phyloP scores from a whole-genome alignment of 1,284 basidiomycete genomes.

The Trichosporon sp. region DNA sequence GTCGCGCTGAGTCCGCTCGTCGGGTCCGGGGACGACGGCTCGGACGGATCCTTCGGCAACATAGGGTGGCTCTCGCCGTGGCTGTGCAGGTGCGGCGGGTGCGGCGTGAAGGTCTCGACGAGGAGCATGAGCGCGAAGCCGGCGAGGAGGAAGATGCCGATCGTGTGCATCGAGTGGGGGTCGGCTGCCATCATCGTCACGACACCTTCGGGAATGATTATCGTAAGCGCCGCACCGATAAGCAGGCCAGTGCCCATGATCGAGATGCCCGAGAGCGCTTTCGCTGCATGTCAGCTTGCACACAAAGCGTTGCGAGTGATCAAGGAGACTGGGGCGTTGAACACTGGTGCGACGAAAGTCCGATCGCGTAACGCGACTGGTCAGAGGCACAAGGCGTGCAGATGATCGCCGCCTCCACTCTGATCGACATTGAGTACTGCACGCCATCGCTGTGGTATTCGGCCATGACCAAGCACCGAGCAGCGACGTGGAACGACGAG shows the following conservation, averaged over 20 bases:
- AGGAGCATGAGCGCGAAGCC: conserved; percentile 86
- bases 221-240: conserved; percentile 81
- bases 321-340: neutral
- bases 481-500: too few relatives aligned
- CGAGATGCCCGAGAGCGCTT: conserved; percentile 65
- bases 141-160: conserved; percentile 72
- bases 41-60: conserved; percentile 27
- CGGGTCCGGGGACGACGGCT: conserved; percentile 28
- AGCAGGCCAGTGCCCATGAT: conserved; percentile 79
- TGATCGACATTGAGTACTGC: neutral
- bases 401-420: conserved; percentile 2
- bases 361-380: conserved; percentile 9
- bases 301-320: neutral
- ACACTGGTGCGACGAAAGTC: neutral
- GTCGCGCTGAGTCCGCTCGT: conserved; percentile 67
- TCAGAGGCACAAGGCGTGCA: neutral
- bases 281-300: conserved; percentile 54
- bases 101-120: conserved; percentile 52
- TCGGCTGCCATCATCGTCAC: conserved; percentile 52
- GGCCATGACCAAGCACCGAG: too few relatives aligned
- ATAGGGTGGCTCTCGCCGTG: conserved; percentile 23
- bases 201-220: conserved; percentile 86
- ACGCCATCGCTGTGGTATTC: neutral
- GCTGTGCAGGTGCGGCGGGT: conserved; percentile 39
- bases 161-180: conserved; percentile 58